These are phyloP conservation scores for Globisporangium orthogonon DNA, from an alignment of 352 stramenopile genomes.

Conservation along the genomic window DNA sequence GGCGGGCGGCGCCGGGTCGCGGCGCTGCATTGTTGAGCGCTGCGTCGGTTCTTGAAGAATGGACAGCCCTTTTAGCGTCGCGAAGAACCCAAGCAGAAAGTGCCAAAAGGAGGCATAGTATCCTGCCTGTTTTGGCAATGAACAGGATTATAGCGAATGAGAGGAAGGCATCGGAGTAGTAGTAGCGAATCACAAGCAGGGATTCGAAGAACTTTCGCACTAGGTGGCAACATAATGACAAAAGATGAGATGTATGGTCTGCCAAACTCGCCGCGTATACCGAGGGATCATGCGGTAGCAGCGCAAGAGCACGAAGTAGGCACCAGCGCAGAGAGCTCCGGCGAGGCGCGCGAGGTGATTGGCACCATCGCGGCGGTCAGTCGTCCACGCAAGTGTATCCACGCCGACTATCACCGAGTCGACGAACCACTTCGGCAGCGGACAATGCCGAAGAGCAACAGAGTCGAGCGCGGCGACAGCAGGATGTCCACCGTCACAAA, in stretches of 20 bases:
- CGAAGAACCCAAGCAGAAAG: neutral
- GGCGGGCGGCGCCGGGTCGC: neutral
- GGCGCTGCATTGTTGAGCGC: neutral
- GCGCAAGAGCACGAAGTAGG: constrained; percentile 60
- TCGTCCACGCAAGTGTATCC: constrained; percentile 63
- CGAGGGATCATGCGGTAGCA: neutral
- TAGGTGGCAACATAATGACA: neutral
- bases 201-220: neutral
- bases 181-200: neutral
- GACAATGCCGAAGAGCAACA: constrained; percentile 75
- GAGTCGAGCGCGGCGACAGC: constrained; percentile 58
- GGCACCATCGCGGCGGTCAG: constrained; percentile 41
- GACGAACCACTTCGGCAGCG: constrained; percentile 66
- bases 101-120: neutral
- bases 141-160: neutral
- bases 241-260: neutral
- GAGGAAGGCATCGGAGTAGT: too few species aligned
- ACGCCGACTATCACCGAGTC: constrained; percentile 69
- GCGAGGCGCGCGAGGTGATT: constrained; percentile 73
- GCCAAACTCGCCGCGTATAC: neutral
- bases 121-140: neutral
- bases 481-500: constrained; percentile 71
- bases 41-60: too few species aligned
- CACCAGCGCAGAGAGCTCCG: constrained; percentile 47
- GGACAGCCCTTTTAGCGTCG: neutral